A percentile compares a stretch with the other conserved stretches of the same genome.
These are phyloP conservation scores for Primulina tabacum DNA, from an alignment of 257 asterid genomes.

Conservation along the genomic window DNA sequence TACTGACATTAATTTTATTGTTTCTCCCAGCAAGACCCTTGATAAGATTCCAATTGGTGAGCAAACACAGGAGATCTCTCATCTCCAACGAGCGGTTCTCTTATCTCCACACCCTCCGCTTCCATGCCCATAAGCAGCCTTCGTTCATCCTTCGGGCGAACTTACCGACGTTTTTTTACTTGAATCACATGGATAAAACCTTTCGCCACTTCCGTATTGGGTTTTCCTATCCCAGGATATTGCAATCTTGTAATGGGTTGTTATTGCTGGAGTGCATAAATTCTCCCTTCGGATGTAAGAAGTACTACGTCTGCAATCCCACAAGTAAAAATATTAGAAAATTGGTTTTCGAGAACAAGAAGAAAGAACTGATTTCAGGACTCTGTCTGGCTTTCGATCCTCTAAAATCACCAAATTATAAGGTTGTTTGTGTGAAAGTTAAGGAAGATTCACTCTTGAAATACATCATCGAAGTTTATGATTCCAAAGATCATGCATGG, in stretches of 20 bases:
- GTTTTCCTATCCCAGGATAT: background rate
- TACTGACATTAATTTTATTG: slow-evolving; percentile 16
- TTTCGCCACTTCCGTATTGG: background rate
- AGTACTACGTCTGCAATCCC: slow-evolving; percentile 19
- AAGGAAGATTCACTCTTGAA: background rate
- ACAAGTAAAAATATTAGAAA: background rate
- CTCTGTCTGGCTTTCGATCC: slow-evolving; percentile 19
- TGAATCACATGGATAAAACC: background rate
- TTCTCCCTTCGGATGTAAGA: background rate
- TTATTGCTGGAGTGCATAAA: slow-evolving; percentile 8
- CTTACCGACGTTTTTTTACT: background rate
- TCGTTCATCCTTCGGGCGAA: slow-evolving; percentile 10
- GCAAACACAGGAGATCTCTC: slow-evolving; percentile 20
- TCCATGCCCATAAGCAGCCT: background rate
- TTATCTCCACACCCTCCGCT: slow-evolving; percentile 18
- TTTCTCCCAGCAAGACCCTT: slow-evolving; percentile 22
- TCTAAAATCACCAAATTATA: slow-evolving; percentile 11
- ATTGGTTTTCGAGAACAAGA: background rate
- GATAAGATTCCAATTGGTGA: slow-evolving; percentile 21
- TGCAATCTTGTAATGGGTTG: slow-evolving; percentile 17
- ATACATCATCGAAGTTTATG: background rate
- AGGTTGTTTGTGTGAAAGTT: slow-evolving; percentile 5
- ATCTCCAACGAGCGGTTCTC: slow-evolving; percentile 21
- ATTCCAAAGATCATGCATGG: slow-evolving; percentile 8
- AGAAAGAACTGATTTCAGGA: background rate